Evolutionary conservation across 768 basidiomycete species (phyloP).

Genomic region (Cubamyces lactineus): DNA sequence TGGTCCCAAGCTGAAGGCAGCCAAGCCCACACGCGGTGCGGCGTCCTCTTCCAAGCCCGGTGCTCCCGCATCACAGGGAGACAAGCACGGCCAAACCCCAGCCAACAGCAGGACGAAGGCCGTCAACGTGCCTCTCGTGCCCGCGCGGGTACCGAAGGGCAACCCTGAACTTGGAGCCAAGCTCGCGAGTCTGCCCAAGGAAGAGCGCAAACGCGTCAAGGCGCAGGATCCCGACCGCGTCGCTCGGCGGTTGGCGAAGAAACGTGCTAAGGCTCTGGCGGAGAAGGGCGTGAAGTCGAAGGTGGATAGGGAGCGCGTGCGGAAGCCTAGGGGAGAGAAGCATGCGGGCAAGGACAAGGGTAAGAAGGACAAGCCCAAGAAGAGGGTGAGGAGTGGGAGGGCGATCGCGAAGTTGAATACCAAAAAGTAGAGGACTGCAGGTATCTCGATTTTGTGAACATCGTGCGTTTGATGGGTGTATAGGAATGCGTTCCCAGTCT

Average conservation of each 20-base stretch:
- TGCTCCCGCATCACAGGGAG: background rate
- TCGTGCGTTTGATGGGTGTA: background rate
- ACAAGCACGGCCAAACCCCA: background rate
- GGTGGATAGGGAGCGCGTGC: slow-evolving; percentile 49
- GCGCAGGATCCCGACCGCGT: slow-evolving; percentile 77
- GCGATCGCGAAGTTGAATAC: slow-evolving; percentile 55
- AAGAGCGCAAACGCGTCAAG: slow-evolving; percentile 85
- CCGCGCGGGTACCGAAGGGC: slow-evolving; percentile 63
- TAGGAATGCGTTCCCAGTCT: background rate
- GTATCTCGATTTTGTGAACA: background rate
- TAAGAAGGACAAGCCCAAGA: slow-evolving; percentile 39
- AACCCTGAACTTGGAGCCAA: slow-evolving; percentile 82
- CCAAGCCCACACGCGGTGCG: slow-evolving; percentile 28
- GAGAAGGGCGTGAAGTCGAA: slow-evolving; percentile 42
- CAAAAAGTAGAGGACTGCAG: slow-evolving; percentile 52
- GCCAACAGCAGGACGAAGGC: background rate
- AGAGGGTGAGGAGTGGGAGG: slow-evolving; percentile 58
- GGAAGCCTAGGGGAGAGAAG: slow-evolving; percentile 45
- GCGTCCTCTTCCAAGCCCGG: slow-evolving; percentile 28
- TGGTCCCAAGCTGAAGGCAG: slow-evolving; percentile 32
- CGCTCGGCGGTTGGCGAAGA: slow-evolving; percentile 87
- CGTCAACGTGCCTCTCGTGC: slow-evolving; percentile 11
- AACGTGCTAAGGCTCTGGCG: slow-evolving; percentile 68
- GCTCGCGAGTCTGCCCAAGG: slow-evolving; percentile 77
- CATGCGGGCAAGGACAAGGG: slow-evolving; percentile 33